Base-by-base conservation (phyloP, 768 basidiomycete species). In the Collybiopsis confluens region DNA sequence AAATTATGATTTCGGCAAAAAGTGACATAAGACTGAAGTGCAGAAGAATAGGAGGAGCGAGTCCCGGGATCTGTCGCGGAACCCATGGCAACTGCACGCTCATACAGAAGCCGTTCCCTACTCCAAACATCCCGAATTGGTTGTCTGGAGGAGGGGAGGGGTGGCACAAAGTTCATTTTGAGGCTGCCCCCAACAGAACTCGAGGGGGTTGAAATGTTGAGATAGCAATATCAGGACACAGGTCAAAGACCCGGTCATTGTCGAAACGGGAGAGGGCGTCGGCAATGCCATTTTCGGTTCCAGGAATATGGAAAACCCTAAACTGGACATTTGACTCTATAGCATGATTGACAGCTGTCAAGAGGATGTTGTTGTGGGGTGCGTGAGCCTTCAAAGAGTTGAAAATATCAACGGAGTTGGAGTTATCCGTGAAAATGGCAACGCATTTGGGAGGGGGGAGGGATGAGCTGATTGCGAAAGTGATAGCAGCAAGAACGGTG, bases 341-440 rank as follows among this genome's bases (percentile, higher is more conserved):
- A 5, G 61, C 13, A 21, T 56, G 33, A 11, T 57, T 54, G 16
- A 56, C 57, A 0, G 63, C 59, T 8, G 23, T 36, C 0, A 45
- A 20, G 1, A 67, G 56, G 11, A 63, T 53, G 18, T 11, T 3
- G 55, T 65, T 62, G 48, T 63, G 63, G 7, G 27, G 15, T 0
- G 52, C 47, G 0, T 4, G 9, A 0, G 63, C 65, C 1, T 51
- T 36, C 4, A 67, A 50, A 0, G 62, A 47, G 54, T 57, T 56
- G 56, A 66, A 67, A 10, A 62, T 56, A 6, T 59, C 41, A 2
- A 64, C 62, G 9, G 61, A 52, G 55, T 67, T 62, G 4, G 44
- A 15, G 48, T 59, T 68, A 52, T 69, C 63, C 7, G 61, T 48
- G 21, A 28, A 45, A 8, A 45, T 9, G 16, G 16, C 10, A 8